Evolutionary conservation across 2,329 filamentous ascomycete species (phyloP), one percentile per base, ranked within the genome.

Genomic region (Aspergillus melleus): DNA sequence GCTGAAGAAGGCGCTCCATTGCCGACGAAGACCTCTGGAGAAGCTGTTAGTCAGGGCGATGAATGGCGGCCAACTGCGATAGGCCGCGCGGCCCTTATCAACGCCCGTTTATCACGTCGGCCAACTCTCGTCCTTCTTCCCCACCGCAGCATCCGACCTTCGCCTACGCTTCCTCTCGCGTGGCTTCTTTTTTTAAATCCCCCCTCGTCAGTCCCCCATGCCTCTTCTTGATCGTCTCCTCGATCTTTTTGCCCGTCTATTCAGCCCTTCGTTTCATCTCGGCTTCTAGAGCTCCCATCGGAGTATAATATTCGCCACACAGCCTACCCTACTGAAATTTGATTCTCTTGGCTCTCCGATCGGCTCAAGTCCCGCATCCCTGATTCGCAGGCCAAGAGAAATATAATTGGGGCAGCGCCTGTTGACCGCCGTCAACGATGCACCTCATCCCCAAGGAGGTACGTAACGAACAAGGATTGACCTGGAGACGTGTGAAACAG

Each of bases 361-460:
- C 59, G 52, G 32, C 26, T 47, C 36, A n/a, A 44, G 36, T 52
- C 47, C 32, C 55, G 49, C 47, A 54, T 29, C 22, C 54, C 52
- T 63, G 55, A 65, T 61, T 64, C 54, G 59, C 57, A 57, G 54
- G 56, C 61, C 58, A 61, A 64, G 59, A 61, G 47, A 47, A 44
- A 46, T 44, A 54, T 29, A 14, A 32, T 32, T 51, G 22, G 26
- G 22, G 26, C 52, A 36, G 44, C 57, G 46, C 26, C 36, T 20
- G 22, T 9, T n/a, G 22, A 49, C 52, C 42, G 26, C 51, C 19
- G 49, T 54, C 26, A 32, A 72, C 65, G 60, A 81, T 81, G 79
- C 77, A 79, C 68, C 76, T 81, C 58, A 70, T 79, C 66, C 78
- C 79, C 8, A 79, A 78, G 69, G 79, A 81, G 76, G 79, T 79